A percentile compares a stretch with the other conserved stretches of the same genome.
These are phyloP conservation scores for Pseudocercospora crystallina DNA, from an alignment of 2,329 filamentous ascomycete genomes.

Conservation along the genomic window DNA sequence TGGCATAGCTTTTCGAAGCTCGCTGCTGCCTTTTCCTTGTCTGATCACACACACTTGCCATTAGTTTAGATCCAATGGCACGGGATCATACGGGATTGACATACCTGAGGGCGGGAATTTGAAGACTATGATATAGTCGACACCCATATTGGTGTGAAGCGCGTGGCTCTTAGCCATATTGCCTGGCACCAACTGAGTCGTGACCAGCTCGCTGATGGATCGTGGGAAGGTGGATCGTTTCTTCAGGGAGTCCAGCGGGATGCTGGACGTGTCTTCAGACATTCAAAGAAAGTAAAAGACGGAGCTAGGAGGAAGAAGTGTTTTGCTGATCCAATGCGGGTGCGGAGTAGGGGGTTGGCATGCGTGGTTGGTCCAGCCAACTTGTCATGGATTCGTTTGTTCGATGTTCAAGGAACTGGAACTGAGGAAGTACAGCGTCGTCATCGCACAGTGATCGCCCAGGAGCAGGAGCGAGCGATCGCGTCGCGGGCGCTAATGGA, in stretches of 20 bases:
- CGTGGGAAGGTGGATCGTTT: slow-evolving; percentile 26
- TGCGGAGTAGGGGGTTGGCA: slow-evolving; percentile 4
- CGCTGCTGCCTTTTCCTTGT: slow-evolving; percentile 66
- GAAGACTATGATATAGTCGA: slow-evolving; percentile 88
- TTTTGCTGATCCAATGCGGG: background rate
- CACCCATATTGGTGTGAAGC: slow-evolving; percentile 60
- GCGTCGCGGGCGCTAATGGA: background rate
- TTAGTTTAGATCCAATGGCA: background rate
- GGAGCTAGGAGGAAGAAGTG: background rate
- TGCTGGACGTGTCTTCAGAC: slow-evolving; percentile 19
- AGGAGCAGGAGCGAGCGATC: too few relatives aligned
- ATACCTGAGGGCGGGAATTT: slow-evolving; percentile 67
- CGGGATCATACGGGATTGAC: slow-evolving; percentile 20
- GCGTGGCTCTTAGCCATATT: slow-evolving; percentile 36
- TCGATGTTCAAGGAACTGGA: slow-evolving; percentile 10
- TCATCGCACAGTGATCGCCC: slow-evolving; percentile 7
- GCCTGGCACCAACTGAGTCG: slow-evolving; percentile 31
- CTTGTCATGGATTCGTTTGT: slow-evolving; percentile 3
- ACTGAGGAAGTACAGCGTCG: background rate
- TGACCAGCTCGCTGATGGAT: slow-evolving; percentile 32
- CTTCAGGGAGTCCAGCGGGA: slow-evolving; percentile 17
- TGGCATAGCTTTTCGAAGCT: slow-evolving; percentile 77
- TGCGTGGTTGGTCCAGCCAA: slow-evolving; percentile 15
- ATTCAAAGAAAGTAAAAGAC: slow-evolving; percentile 8
- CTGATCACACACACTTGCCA: slow-evolving; percentile 42